A percentile compares a stretch with the other conserved stretches of the same genome.
Conservation (phyloP, 2,329 filamentous ascomycete genomes). For the Fusarium denticulatum region DNA sequence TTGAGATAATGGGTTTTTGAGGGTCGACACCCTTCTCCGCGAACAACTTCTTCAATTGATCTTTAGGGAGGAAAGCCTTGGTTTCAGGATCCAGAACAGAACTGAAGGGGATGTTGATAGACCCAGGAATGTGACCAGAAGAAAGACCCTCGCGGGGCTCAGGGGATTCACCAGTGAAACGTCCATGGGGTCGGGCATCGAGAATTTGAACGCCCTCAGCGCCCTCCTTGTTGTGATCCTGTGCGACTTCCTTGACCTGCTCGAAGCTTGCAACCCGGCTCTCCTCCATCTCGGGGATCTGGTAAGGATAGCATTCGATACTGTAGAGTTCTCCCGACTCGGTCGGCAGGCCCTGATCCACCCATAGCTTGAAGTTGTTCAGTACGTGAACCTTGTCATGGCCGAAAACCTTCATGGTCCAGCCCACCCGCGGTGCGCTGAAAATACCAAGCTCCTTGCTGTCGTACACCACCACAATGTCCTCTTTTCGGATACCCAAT, state of each 20-base stretch:
- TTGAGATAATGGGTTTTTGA: slow-evolving; percentile 82
- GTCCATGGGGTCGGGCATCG: slow-evolving; percentile 82
- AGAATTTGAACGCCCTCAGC: slow-evolving; percentile 86
- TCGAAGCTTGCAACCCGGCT: slow-evolving; percentile 82
- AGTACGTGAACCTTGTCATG: slow-evolving; percentile 88
- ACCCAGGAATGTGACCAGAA: slow-evolving; percentile 91
- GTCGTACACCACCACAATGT: slow-evolving; percentile 94
- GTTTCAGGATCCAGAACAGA: slow-evolving; percentile 83
- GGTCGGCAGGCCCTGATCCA: slow-evolving; percentile 81
- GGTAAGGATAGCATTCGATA: slow-evolving; percentile 72
- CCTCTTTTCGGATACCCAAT: slow-evolving; percentile 86
- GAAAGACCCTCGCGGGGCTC: slow-evolving; percentile 88
- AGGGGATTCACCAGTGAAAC: slow-evolving; percentile 84
- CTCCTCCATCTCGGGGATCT: slow-evolving; percentile 68
- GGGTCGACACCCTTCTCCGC: slow-evolving; percentile 82
- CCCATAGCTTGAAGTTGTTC: slow-evolving; percentile 97
- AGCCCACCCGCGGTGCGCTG: slow-evolving; percentile 90
- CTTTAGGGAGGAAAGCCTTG: slow-evolving; percentile 79
- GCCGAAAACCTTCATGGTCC: slow-evolving; percentile 92
- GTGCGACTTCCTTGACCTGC: slow-evolving; percentile 79
- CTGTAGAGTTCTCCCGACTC: slow-evolving; percentile 81
- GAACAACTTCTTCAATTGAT: slow-evolving; percentile 80
- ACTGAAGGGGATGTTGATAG: slow-evolving; percentile 82
- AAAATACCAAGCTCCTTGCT: slow-evolving; percentile 92
- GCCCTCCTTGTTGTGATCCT: slow-evolving; percentile 83